These are phyloP conservation scores for Sclerotinia subarctica DNA, from an alignment of 2,329 filamentous ascomycete species.

Conservation along the genomic window DNA sequence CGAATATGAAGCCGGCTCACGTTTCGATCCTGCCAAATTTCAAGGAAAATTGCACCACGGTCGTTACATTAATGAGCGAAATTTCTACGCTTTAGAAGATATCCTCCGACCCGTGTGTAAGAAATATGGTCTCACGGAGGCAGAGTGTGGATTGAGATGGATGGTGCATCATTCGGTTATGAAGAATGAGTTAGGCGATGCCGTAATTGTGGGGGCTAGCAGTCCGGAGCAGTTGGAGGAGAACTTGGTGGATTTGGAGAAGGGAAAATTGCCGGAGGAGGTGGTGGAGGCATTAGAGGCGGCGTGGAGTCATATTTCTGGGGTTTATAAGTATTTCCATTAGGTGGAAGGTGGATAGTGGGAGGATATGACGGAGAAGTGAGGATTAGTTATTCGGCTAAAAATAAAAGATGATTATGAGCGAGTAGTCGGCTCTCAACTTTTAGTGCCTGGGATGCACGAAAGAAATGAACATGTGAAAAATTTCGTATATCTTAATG, in stretches of 20 bases:
- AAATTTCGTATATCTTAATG: not conserved
- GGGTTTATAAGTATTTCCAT: slow-evolving; percentile 10
- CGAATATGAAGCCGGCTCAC: slow-evolving; percentile 22
- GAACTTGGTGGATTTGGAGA: slow-evolving; percentile 57
- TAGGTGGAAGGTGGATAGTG: not conserved
- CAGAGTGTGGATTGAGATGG: slow-evolving; percentile 75
- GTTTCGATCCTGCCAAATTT: slow-evolving; percentile 45
- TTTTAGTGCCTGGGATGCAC: not conserved
- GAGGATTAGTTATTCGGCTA: not conserved
- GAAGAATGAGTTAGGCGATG: slow-evolving; percentile 52
- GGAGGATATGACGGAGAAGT: not conserved
- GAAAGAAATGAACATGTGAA: not conserved
- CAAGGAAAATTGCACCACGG: slow-evolving; percentile 49
- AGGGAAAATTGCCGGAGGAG: slow-evolving; percentile 72
- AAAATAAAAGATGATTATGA: not conserved
- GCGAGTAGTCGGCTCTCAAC: not conserved
- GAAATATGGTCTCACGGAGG: slow-evolving; percentile 64
- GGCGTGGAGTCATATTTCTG: slow-evolving; percentile 55
- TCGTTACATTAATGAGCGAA: slow-evolving; percentile 60
- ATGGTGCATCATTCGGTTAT: slow-evolving; percentile 65
- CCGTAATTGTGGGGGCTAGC: slow-evolving; percentile 58
- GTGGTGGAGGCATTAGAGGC: slow-evolving; percentile 72
- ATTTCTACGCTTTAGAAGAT: slow-evolving; percentile 60
- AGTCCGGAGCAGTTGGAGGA: slow-evolving; percentile 54
- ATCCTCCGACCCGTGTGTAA: slow-evolving; percentile 65